Evolutionary conservation across 768 basidiomycete genomes (phyloP).

Genomic region (Leccinum obscurum): DNA sequence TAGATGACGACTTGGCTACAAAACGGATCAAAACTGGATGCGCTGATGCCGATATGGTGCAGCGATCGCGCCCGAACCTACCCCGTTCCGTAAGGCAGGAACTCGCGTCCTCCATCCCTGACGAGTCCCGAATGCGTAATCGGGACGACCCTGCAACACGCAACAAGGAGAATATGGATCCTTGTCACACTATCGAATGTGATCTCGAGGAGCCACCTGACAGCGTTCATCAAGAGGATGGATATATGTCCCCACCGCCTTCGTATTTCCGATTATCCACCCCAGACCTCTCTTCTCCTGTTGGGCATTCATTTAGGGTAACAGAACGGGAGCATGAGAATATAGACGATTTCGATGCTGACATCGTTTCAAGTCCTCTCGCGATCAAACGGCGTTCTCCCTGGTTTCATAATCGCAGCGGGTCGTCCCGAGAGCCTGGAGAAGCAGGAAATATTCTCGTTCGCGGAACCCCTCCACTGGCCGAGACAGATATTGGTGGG

Average conservation of each 20-base stretch:
- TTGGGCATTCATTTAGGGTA: slow-evolving; percentile 33
- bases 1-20: slow-evolving; percentile 60
- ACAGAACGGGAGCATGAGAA: slow-evolving; percentile 10
- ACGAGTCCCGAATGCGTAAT: slow-evolving; percentile 21
- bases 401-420: slow-evolving; percentile 6
- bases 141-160: slow-evolving; percentile 47
- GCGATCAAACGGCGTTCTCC: slow-evolving; percentile 23
- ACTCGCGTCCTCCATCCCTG: slow-evolving; percentile 5
- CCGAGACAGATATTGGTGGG: slow-evolving; percentile 23
- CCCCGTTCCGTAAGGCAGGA: slow-evolving; percentile 17
- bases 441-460: slow-evolving; percentile 26
- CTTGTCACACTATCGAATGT: slow-evolving; percentile 39
- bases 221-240: slow-evolving; percentile 71
- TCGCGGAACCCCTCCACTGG: slow-evolving; percentile 29
- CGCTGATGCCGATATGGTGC: slow-evolving; percentile 27
- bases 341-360: slow-evolving; percentile 50
- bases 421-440: slow-evolving; percentile 1
- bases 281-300: slow-evolving; percentile 67
- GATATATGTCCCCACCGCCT: slow-evolving; percentile 74
- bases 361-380: slow-evolving; percentile 39
- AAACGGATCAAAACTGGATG: slow-evolving; percentile 46
- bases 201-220: slow-evolving; percentile 42
- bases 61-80: slow-evolving; percentile 24
- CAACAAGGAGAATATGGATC: slow-evolving; percentile 40
- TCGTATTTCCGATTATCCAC: slow-evolving; percentile 51